Evolutionary conservation across 768 basidiomycete species (phyloP), one percentile per base, ranked within the genome.

Genomic region (Auriscalpium orientale): DNA sequence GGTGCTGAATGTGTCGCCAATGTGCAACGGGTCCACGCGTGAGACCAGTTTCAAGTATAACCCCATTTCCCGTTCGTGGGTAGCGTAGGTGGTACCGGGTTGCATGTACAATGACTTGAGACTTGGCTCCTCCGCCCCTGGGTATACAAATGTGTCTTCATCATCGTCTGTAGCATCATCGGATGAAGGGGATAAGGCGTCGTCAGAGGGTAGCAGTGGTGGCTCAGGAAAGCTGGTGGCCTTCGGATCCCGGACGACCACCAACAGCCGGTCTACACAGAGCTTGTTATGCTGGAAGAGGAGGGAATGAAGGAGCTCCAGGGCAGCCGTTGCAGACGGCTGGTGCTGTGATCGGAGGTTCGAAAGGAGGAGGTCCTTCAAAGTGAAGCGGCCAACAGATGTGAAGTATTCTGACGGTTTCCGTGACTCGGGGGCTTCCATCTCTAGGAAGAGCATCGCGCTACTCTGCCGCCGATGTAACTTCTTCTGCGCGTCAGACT

Each of bases 391-490:
- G 12, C 87, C 90, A 71, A 89, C 82, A 0, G 91, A 84, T 1
- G 87, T 92, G 68, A 91, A 89, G 71, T 97, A 97, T 60, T 84
- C 85, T 1, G 89, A 83, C 52, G 76, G 83, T 57, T 78, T 81
- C 55, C 81, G 76, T 15, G 88, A 82, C 13, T 82, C 82, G 1
- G 89, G 87, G 2, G 84, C 85, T 66, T 91, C 85, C 77, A 89
- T 83, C 66, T 93, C 89, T 51, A 97, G 72, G n/a, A 93, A 73
- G n/a, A 80, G 74, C 89, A 95, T 91, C 1, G 92, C 93, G 49
- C 87, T 91, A 61, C 91, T 95, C 69, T 91, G 91, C 55, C 89
- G 78, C 47, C 82, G 74, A 53, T 78, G 74, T 34, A 76, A 67
- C 63, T 79, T 85, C 45, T 66, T 70, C 21, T 75, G 71, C 52